Percentiles rank a stretch among this genome's conserved stretches.
These are phyloP conservation scores for Phytophthora capsici DNA, from an alignment of 352 stramenopile species.

Conservation along the genomic window DNA sequence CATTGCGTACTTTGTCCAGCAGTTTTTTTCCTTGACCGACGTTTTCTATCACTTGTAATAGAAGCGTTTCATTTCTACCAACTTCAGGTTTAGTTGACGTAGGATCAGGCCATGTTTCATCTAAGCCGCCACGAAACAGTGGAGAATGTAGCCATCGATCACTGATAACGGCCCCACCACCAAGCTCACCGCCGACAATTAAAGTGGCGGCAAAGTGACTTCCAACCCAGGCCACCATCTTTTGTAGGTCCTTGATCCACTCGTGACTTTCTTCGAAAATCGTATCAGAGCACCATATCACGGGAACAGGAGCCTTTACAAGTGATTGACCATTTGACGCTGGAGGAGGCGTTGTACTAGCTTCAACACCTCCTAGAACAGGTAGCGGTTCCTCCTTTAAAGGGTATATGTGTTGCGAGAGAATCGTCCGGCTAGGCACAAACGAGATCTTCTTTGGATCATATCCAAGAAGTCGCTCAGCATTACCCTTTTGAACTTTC, in stretches of 20 bases:
- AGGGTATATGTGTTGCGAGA: constrained; percentile 69
- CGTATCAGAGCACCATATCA: constrained; percentile 19
- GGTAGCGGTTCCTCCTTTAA: constrained; percentile 4
- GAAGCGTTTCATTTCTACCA: constrained; percentile 56
- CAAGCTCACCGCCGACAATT: constrained; percentile 45
- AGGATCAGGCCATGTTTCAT: constrained; percentile 23
- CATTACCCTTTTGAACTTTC: constrained; percentile 21
- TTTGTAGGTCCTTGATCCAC: constrained; percentile 75
- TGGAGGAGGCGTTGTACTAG: constrained; percentile 5
- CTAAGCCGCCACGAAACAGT: constrained; percentile 65
- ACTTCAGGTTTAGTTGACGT: constrained; percentile 10
- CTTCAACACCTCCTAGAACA: constrained; percentile 5
- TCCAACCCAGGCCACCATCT: constrained; percentile 62
- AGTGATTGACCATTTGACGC: constrained; percentile 9
- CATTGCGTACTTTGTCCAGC: constrained; percentile 79
- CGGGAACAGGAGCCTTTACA: background rate
- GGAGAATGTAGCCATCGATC: constrained; percentile 58
- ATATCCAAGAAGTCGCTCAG: constrained; percentile 26
- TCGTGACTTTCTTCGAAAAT: constrained; percentile 34
- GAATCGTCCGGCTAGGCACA: constrained; percentile 47
- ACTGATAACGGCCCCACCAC: constrained; percentile 26
- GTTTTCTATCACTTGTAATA: constrained; percentile 82
- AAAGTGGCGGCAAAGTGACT: constrained; percentile 72
- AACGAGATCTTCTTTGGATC: constrained; percentile 45
- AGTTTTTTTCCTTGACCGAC: constrained; percentile 78